Conservation (phyloP, 768 basidiomycete genomes). For the Mycena chlorophos region DNA sequence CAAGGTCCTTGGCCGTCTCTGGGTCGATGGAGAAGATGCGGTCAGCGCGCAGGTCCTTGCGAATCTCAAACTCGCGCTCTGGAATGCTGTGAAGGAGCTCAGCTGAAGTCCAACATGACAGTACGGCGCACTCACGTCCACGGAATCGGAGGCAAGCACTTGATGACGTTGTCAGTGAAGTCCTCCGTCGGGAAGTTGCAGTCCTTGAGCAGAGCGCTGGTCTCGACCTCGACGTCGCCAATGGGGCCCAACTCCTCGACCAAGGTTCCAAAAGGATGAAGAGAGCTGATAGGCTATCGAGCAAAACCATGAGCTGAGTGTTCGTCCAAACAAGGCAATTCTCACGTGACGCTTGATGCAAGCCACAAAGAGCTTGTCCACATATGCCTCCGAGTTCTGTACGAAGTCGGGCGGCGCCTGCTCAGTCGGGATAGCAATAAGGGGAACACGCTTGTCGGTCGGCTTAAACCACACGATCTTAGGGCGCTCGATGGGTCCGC, state of each 20-base stretch:
- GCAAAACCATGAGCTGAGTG: too few relatives aligned
- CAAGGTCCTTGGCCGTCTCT: slow-evolving; percentile 83
- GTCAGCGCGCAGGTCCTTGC: slow-evolving; percentile 83
- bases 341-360: slow-evolving; percentile 98
- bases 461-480: slow-evolving; percentile 99
- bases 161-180: slow-evolving; percentile 91
- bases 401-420: slow-evolving; percentile 97
- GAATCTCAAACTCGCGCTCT: slow-evolving; percentile 82
- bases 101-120: slow-evolving; percentile 3
- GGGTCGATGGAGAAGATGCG: slow-evolving; percentile 96
- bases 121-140: slow-evolving; percentile 69
- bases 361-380: slow-evolving; percentile 90
- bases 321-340: too few relatives aligned
- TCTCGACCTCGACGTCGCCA: slow-evolving; percentile 98
- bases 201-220: slow-evolving; percentile 94
- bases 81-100: slow-evolving; percentile 60
- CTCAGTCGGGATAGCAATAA: slow-evolving; percentile 98
- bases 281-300: slow-evolving; percentile 88
- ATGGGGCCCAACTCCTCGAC: slow-evolving; percentile 98
- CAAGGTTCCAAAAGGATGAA: slow-evolving; percentile 97
- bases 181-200: slow-evolving; percentile 99
- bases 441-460: slow-evolving; percentile 96
- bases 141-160: slow-evolving; percentile 93
- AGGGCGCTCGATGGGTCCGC: slow-evolving; percentile 80
- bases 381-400: slow-evolving; percentile 89